Conservation (phyloP, 768 basidiomycete species). For the Podaxis mareebaensis region DNA sequence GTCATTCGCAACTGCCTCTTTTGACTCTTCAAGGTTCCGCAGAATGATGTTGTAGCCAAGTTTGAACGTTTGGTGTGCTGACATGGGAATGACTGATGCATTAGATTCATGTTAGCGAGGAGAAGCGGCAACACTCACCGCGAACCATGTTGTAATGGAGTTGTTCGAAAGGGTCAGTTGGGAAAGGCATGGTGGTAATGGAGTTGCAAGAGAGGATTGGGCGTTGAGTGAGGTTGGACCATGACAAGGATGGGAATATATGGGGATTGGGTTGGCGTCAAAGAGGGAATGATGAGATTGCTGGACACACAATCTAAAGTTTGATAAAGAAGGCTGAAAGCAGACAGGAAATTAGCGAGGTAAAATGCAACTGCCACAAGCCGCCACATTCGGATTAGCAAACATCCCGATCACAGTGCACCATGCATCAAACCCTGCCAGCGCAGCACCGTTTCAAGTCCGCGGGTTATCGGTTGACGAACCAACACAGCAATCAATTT, state of each 20-base stretch:
- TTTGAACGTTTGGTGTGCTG: conserved; percentile 11
- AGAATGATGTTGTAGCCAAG: conserved; percentile 6
- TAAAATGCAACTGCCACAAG: too few species aligned
- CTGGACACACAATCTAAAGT: too few species aligned
- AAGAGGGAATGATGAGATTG: not conserved
- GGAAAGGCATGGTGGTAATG: conserved; percentile 1
- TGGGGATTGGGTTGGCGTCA: not conserved
- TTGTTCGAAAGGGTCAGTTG: conserved; percentile 5
- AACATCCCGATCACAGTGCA: too few species aligned
- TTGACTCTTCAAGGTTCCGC: not conserved
- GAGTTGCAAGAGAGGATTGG: not conserved
- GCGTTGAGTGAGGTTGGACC: not conserved
- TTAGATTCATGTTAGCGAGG: not conserved
- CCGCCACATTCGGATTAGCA: too few species aligned
- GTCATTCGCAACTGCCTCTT: not conserved
- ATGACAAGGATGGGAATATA: not conserved
- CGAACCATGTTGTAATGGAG: conserved; percentile 12
- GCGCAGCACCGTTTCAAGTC: too few species aligned
- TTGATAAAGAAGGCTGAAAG: too few species aligned
- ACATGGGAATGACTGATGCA: too few species aligned
- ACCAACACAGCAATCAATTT: too few species aligned
- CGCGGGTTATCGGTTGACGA: too few species aligned
- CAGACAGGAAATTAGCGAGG: too few species aligned
- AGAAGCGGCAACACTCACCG: not conserved
- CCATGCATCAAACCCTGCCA: too few species aligned